A percentile compares a stretch with the other conserved stretches of the same genome.
Conservation (phyloP, 768 basidiomycete genomes). For the Pisolithus tinctorius region DNA sequence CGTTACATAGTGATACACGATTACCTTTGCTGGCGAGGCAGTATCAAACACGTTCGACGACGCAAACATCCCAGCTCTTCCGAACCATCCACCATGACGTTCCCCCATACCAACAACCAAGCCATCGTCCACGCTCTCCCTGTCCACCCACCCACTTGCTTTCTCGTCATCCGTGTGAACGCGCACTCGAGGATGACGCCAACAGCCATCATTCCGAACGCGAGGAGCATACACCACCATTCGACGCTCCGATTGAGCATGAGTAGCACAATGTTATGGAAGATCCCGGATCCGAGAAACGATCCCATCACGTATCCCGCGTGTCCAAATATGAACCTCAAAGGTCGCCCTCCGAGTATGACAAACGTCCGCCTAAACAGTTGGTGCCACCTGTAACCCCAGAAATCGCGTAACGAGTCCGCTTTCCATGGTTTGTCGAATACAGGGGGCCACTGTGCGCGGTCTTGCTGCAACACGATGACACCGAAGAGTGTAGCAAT, state of each 20-base stretch:
- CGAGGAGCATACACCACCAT: constrained; percentile 32
- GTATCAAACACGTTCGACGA: background rate
- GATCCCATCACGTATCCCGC: constrained; percentile 42
- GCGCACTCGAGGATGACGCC: constrained; percentile 39
- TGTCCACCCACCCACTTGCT: constrained; percentile 33
- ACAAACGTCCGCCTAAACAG: constrained; percentile 49
- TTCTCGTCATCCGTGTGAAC: constrained; percentile 27
- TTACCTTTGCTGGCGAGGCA: background rate
- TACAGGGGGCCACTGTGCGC: constrained; percentile 48
- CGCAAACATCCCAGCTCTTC: constrained; percentile 1
- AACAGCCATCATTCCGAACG: constrained; percentile 47
- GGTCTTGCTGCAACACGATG: constrained; percentile 35
- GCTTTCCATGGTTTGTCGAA: constrained; percentile 46
- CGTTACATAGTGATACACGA: background rate
- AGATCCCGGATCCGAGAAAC: constrained; percentile 46
- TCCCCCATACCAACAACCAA: constrained; percentile 43
- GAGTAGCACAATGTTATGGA: constrained; percentile 51
- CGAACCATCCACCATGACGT: constrained; percentile 37
- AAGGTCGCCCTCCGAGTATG: constrained; percentile 36
- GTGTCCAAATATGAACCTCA: constrained; percentile 36
- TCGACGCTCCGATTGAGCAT: constrained; percentile 47
- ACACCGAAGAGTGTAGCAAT: constrained; percentile 37
- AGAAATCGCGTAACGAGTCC: constrained; percentile 51
- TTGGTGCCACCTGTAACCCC: constrained; percentile 58
- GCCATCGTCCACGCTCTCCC: constrained; percentile 45